These are phyloP conservation scores for Lepidium sativum DNA, from an alignment of 345 rosid genomes.

Conservation along the genomic window DNA sequence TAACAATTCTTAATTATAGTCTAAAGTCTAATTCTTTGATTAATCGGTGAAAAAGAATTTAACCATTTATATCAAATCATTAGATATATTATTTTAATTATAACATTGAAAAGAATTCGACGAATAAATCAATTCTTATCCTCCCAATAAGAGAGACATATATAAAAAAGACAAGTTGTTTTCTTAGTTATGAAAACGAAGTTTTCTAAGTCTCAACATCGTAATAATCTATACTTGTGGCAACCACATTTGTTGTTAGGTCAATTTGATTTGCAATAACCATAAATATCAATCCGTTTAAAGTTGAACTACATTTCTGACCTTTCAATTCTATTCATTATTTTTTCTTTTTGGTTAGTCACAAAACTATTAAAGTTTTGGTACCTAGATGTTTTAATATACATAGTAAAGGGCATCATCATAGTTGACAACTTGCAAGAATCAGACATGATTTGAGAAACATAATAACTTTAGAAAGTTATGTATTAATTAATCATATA, in stretches of 20 bases:
- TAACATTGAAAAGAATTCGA: no score
- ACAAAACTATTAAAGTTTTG: neutral
- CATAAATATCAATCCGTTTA: neutral
- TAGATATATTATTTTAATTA: no score
- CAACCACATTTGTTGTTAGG: neutral
- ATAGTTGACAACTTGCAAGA: neutral
- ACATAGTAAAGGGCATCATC: no score
- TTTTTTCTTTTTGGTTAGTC: neutral
- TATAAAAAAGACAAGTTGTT: neutral
- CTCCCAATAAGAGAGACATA: neutral
- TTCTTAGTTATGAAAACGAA: neutral
- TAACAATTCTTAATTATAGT: no score
- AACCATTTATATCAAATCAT: no score
- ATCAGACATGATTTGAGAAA: neutral
- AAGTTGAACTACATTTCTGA: neutral
- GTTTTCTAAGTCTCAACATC: neutral
- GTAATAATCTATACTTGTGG: neutral
- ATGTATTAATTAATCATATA: neutral
- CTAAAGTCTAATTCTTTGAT: no score
- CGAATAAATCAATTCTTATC: neutral
- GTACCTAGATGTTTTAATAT: neutral
- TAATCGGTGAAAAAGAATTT: no score
- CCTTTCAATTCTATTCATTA: neutral
- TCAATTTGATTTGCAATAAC: neutral
- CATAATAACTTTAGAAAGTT: neutral